A percentile compares a stretch with the other conserved stretches of the same genome.
Conservation (phyloP, 345 rosid genomes). For the Cardamine chenopodiifolia region DNA sequence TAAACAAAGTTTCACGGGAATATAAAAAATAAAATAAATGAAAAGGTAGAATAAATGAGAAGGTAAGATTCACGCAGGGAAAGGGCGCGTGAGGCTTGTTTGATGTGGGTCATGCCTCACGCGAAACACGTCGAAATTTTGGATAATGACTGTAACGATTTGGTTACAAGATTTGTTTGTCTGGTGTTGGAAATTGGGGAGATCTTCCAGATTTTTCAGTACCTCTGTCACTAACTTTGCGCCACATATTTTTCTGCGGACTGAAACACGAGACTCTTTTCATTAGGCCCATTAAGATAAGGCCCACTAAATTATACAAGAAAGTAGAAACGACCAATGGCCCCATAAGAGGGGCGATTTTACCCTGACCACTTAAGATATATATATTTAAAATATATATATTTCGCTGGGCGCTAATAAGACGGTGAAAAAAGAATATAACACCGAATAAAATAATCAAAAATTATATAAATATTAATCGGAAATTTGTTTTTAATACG, state of each 20-base stretch:
- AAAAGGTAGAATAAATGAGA: not conserved
- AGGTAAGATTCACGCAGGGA: not conserved
- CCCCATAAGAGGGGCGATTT: not conserved
- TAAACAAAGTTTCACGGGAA: not conserved
- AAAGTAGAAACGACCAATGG: not conserved
- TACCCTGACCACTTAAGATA: not conserved
- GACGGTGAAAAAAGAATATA: too few relatives aligned
- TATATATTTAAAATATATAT: too few relatives aligned
- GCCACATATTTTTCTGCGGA: conserved; percentile 17
- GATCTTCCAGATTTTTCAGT: conserved; percentile 10
- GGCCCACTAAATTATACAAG: not conserved
- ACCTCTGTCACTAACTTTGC: not conserved
- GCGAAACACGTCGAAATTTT: conserved; percentile 16
- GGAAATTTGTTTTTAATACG: too few relatives aligned
- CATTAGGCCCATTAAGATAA: conserved; percentile 8
- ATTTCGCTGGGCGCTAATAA: too few relatives aligned
- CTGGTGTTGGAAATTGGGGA: not conserved
- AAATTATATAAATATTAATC: too few relatives aligned
- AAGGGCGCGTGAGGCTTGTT: not conserved
- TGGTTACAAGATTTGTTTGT: not conserved
- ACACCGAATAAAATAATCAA: too few relatives aligned
- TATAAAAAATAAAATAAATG: not conserved
- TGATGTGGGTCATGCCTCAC: not conserved
- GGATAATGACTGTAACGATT: not conserved
- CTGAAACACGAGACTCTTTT: not conserved